A percentile compares a stretch with the other conserved stretches of the same genome.
These are phyloP conservation scores for Tylopilus intermedius DNA, from an alignment of 768 basidiomycete species.

Conservation along the genomic window DNA sequence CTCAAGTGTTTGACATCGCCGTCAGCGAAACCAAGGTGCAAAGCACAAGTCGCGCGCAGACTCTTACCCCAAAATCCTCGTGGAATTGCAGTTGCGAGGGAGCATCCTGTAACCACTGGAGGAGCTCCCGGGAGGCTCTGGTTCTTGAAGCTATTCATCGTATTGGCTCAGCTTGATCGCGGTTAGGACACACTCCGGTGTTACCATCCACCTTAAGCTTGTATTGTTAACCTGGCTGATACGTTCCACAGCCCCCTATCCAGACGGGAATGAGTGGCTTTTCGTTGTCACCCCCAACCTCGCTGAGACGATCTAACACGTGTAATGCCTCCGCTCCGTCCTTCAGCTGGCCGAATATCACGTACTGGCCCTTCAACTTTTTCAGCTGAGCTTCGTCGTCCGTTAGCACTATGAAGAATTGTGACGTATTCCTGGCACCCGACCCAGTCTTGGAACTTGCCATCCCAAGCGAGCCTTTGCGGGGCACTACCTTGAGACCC, in stretches of 20 bases:
- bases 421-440: constrained; percentile 41
- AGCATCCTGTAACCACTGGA: constrained; percentile 1
- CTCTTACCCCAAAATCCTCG: background rate
- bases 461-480: constrained; percentile 46
- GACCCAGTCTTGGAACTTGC: constrained; percentile 43
- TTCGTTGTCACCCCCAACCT: constrained; percentile 33
- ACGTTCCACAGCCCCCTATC: constrained; percentile 39
- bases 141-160: background rate
- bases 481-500: constrained; percentile 39
- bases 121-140: background rate
- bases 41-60: background rate
- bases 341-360: constrained; percentile 38
- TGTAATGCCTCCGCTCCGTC: constrained; percentile 30
- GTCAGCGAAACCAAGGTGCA: background rate
- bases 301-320: constrained; percentile 32
- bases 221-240: background rate
- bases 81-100: background rate
- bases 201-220: background rate
- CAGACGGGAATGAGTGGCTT: constrained; percentile 35
- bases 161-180: background rate
- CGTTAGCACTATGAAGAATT: constrained; percentile 49
- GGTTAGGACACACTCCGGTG: background rate
- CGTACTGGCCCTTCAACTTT: constrained; percentile 49
- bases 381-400: constrained; percentile 36
- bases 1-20: background rate